Percentiles rank a stretch among this genome's conserved stretches.
These are phyloP conservation scores for Pseudoneurospora amorphoporcata DNA, from an alignment of 495 filamentous ascomycete genomes.

Conservation along the genomic window DNA sequence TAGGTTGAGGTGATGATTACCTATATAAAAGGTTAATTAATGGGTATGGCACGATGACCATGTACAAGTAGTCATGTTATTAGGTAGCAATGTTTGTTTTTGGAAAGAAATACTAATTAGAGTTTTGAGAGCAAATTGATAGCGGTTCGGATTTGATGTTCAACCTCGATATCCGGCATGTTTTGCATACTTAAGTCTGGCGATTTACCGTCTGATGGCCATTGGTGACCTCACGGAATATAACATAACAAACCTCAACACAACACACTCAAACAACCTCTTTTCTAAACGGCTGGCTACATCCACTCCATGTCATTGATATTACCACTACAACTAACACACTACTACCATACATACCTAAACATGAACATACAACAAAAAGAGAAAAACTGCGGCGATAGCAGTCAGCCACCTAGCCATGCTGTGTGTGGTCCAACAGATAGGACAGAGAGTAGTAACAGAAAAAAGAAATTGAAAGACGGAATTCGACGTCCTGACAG, in stretches of 20 bases:
- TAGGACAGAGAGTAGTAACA: neutral
- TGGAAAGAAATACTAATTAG: neutral
- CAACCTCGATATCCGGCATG: neutral
- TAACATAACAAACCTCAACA: too few relatives aligned
- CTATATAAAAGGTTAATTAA: neutral
- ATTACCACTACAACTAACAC: too few relatives aligned
- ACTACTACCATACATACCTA: too few relatives aligned
- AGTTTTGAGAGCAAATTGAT: neutral
- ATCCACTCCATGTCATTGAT: too few relatives aligned
- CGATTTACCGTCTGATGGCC: too few relatives aligned
- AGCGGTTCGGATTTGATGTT: neutral
- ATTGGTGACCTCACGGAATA: too few relatives aligned
- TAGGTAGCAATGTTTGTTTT: neutral
- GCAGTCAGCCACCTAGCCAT: neutral
- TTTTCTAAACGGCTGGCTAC: too few relatives aligned
- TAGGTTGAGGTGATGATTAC: neutral
- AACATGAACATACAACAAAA: neutral
- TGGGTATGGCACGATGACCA: neutral
- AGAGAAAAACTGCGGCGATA: neutral
- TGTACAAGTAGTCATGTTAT: neutral
- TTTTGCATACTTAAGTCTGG: too few relatives aligned
- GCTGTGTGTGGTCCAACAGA: neutral
- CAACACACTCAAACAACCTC: too few relatives aligned
- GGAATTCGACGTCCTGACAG: neutral
- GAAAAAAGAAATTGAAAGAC: neutral